Percentiles rank a stretch among this genome's conserved stretches.
Conservation (phyloP, 139 green algal species). For the Picochlorum sp. region DNA sequence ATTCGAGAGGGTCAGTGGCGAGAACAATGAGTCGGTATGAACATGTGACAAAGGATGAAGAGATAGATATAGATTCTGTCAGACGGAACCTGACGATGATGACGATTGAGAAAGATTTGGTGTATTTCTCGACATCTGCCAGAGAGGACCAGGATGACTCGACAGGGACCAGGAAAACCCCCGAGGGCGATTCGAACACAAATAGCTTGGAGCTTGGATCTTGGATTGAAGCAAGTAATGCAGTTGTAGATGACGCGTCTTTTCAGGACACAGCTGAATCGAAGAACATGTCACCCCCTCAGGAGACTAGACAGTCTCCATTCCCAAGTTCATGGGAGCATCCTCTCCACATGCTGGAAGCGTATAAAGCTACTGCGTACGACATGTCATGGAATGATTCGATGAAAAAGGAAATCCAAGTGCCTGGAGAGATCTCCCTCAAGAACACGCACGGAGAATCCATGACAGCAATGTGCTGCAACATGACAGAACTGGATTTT, state of each 20-base stretch:
- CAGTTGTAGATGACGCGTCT: not conserved
- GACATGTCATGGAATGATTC: not conserved
- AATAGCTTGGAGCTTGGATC: not conserved
- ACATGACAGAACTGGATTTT: not conserved
- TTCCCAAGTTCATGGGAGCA: slow-evolving; percentile 22
- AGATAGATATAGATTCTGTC: too few relatives aligned
- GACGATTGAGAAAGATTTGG: too few relatives aligned
- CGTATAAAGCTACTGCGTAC: not conserved
- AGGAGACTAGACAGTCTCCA: slow-evolving; percentile 33
- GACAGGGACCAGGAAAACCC: not conserved
- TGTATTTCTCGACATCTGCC: too few relatives aligned
- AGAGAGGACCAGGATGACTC: not conserved
- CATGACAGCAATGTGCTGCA: not conserved
- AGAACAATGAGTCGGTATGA: too few relatives aligned
- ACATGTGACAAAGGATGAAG: too few relatives aligned
- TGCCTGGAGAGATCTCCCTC: not conserved
- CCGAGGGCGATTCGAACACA: not conserved
- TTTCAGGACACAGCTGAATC: not conserved
- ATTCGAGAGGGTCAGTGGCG: too few relatives aligned
- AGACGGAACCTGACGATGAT: too few relatives aligned
- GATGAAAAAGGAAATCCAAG: not conserved
- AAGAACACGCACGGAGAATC: not conserved
- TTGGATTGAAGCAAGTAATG: slow-evolving; percentile 4
- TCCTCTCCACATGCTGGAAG: not conserved
- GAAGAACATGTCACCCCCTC: slow-evolving; percentile 11